phyloP scores from a whole-genome alignment of 2,329 filamentous ascomycete genomes.

The Hypoxylon sp. region DNA sequence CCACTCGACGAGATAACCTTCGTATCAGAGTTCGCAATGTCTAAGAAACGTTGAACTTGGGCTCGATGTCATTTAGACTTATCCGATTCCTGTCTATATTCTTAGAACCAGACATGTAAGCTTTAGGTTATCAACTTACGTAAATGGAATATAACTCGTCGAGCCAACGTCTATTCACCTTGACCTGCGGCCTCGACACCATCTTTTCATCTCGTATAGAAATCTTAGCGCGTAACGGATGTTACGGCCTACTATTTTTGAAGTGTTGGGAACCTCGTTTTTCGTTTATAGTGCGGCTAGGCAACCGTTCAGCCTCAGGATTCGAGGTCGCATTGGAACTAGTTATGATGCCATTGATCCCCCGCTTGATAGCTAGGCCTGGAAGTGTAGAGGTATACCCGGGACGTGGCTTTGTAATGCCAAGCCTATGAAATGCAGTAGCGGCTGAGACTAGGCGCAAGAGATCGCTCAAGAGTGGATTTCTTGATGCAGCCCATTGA shows the following conservation, averaged over 20 bases:
- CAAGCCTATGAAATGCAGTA: slow-evolving; percentile 20
- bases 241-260: neutral
- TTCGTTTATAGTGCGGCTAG: neutral
- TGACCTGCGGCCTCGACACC: neutral
- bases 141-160: neutral
- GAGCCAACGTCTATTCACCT: neutral
- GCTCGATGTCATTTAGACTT: neutral
- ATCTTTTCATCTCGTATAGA: neutral
- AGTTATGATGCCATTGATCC: slow-evolving; percentile 19
- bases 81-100: neutral
- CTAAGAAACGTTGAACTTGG: slow-evolving; percentile 3
- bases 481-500: slow-evolving; percentile 4
- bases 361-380: slow-evolving; percentile 7
- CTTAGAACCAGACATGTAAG: neutral
- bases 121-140: neutral
- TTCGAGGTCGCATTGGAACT: slow-evolving; percentile 13
- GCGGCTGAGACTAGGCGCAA: slow-evolving; percentile 11
- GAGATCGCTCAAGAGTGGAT: slow-evolving; percentile 15
- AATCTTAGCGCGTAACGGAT: slow-evolving; percentile 1
- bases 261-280: neutral
- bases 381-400: neutral
- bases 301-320: slow-evolving; percentile 25
- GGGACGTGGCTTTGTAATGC: slow-evolving; percentile 9
- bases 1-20: neutral
- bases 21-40: neutral